Percentiles rank a stretch among this genome's conserved stretches.
Conservation (phyloP, 2,329 filamentous ascomycete species). For the Dothistroma pini region DNA sequence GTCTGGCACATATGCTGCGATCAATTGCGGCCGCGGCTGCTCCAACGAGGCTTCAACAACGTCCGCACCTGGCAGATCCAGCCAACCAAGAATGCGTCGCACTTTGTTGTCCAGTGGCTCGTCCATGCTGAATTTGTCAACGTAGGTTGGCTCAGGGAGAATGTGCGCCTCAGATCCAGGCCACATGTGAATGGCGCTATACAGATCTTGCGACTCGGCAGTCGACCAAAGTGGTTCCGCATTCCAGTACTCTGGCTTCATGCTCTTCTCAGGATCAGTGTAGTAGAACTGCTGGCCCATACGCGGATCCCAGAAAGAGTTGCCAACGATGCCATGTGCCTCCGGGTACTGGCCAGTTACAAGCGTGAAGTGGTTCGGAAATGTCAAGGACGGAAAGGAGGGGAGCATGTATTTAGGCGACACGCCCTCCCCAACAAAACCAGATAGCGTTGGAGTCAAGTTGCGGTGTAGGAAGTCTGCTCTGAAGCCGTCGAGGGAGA, state of each 20-base stretch:
- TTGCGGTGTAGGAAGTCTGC: constrained; percentile 85
- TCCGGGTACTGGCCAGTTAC: constrained; percentile 91
- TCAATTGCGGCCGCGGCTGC: constrained; percentile 75
- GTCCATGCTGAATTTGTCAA: constrained; percentile 80
- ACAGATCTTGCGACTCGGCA: constrained; percentile 75
- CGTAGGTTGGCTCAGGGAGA: constrained; percentile 68
- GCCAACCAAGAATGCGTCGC: constrained; percentile 70
- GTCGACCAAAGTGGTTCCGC: constrained; percentile 94
- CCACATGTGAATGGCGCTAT: constrained; percentile 95
- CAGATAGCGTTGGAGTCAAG: constrained; percentile 75
- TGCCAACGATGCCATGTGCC: constrained; percentile 87
- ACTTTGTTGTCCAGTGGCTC: constrained; percentile 75
- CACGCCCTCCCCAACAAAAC: constrained; percentile 76
- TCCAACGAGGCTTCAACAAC: constrained; percentile 40
- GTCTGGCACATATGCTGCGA: constrained; percentile 91
- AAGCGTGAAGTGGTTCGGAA: constrained; percentile 90
- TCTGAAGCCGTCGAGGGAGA: constrained; percentile 93
- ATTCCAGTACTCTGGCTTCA: constrained; percentile 89
- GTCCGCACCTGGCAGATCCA: constrained; percentile 76
- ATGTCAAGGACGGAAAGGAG: constrained; percentile 93
- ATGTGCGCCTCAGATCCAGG: constrained; percentile 91
- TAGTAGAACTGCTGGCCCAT: constrained; percentile 81
- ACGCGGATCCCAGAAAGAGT: constrained; percentile 86
- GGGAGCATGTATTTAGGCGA: constrained; percentile 91
- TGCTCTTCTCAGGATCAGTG: constrained; percentile 68